Evolutionary conservation across 1,284 basidiomycete genomes (phyloP).

Genomic region (Polyporus tsugae): DNA sequence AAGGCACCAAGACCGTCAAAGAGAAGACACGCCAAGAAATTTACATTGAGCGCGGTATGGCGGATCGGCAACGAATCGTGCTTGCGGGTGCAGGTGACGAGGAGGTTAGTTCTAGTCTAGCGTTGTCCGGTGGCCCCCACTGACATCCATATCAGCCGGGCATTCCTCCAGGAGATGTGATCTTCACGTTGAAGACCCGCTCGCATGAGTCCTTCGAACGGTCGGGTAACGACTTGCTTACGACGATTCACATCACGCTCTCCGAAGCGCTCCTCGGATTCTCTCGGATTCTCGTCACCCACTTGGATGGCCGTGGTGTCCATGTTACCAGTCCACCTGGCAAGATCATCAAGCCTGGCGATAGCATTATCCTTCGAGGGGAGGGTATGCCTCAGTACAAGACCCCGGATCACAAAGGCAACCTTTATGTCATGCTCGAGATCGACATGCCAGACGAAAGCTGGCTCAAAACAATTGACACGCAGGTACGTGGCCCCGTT

Average conservation of each 20-base stretch:
- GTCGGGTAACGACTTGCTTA: conserved; percentile 79
- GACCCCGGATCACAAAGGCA: conserved; percentile 73
- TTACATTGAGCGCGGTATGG: conserved; percentile 89
- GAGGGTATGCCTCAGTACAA: conserved; percentile 90
- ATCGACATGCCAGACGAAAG: conserved; percentile 85
- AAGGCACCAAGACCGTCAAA: conserved; percentile 84
- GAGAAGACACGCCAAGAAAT: conserved; percentile 92
- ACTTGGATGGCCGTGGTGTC: conserved; percentile 90
- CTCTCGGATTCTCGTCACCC: conserved; percentile 85
- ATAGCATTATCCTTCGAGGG: conserved; percentile 76
- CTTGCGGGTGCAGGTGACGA: conserved; percentile 92
- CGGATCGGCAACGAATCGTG: conserved; percentile 86
- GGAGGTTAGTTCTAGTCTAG: conserved; percentile 56
- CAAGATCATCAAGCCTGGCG: conserved; percentile 79
- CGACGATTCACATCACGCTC: conserved; percentile 84
- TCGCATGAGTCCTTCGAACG: conserved; percentile 85
- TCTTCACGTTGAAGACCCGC: conserved; percentile 80
- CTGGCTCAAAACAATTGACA: conserved; percentile 72
- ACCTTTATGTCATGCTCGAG: conserved; percentile 82
- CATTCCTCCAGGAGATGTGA: conserved; percentile 85
- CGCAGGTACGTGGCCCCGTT: conserved; percentile 50
- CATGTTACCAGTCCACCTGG: conserved; percentile 76
- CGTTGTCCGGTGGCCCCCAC: background rate
- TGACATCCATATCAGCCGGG: conserved; percentile 63
- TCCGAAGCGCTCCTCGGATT: conserved; percentile 94